Evolutionary conservation across 371 early-diverging fungal species (phyloP), one percentile per base, ranked within the genome.

Genomic region (Mortierella sp.): DNA sequence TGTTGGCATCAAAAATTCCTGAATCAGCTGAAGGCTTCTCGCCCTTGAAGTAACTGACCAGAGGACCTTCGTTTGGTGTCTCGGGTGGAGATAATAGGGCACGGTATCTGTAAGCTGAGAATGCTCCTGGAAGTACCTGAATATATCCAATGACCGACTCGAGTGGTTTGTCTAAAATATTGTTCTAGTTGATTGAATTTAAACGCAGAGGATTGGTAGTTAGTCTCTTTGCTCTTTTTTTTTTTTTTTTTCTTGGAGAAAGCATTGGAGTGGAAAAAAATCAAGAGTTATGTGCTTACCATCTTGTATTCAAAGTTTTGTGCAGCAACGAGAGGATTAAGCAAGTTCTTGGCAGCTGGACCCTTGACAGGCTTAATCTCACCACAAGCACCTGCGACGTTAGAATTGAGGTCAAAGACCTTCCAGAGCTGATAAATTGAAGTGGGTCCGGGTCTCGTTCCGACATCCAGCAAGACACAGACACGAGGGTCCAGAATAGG

Each of bases 301-400:
- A 92, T 92, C 83, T 93, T 93, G 86, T 94, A 95, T 84, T 95
- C 96, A 84, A 94, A 95, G 75, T 94, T 95, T 75, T 95, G 94
- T 3, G 91, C 89, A 5, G 96, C 96, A 0, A 94, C 93, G 11
- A 95, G 72, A 2, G 94, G 94, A 75, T 94, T 94, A 20, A 86
- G 65, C 51, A 88, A 76, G 61, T 92, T 90, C n/a, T 75, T 66
- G 57, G 85, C 86, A n/a, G 72, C 88, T 9, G 83, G 76, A 26
- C 93, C 92, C 49, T 86, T 76, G 78, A 89, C 87, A 20, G 89
- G 91, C 30, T 87, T 85, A 60, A 92, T 91, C 77, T 93, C 93
- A 57, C 93, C 93, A 75, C 93, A 96, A 5, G 95, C 95, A 16
- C 96, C 96, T 39, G 90, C 95, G 14, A 95, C 88, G 54, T 89